Percentiles rank a stretch among this genome's conserved stretches.
Evolutionary conservation across 805 yeast genomes (phyloP).

Genomic region (Schizosaccharomyces japonicus): DNA sequence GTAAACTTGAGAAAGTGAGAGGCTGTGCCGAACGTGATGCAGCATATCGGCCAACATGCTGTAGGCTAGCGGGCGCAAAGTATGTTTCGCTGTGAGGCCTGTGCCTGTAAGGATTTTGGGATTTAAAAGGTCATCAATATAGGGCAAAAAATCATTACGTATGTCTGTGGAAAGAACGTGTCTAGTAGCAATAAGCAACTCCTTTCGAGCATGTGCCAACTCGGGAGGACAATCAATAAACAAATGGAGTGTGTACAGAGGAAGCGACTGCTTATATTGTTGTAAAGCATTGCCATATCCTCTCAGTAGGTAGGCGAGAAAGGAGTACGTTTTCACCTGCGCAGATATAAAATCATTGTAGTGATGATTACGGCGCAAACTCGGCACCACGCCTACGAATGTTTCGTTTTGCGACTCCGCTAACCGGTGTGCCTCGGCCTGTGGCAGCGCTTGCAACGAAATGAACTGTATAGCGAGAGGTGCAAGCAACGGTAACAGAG

Average conservation of each 20-base stretch:
- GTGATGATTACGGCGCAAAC: constrained; percentile 47
- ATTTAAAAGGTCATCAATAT: constrained; percentile 63
- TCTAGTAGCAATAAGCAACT: constrained; percentile 74
- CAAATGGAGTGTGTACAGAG: constrained; percentile 63
- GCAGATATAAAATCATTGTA: constrained; percentile 77
- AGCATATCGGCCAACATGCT: constrained; percentile 88
- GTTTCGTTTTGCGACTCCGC: constrained; percentile 32
- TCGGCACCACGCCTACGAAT: constrained; percentile 50
- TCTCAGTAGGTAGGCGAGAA: constrained; percentile 74
- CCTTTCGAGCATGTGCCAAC: constrained; percentile 73
- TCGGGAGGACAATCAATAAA: constrained; percentile 92
- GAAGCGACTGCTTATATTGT: constrained; percentile 38
- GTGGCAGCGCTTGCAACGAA: constrained; percentile 61
- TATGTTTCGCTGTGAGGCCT: constrained; percentile 76
- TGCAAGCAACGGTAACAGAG: constrained; percentile 50
- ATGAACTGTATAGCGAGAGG: constrained; percentile 62
- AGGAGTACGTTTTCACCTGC: constrained; percentile 90
- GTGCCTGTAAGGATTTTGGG: constrained; percentile 74
- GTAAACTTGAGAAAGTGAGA: constrained; percentile 65
- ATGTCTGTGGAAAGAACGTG: constrained; percentile 85
- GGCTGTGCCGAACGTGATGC: constrained; percentile 68
- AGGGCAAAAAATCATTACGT: constrained; percentile 57
- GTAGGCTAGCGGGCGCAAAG: constrained; percentile 69
- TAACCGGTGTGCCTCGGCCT: constrained; percentile 42
- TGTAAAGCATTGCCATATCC: constrained; percentile 49